A percentile compares a stretch with the other conserved stretches of the same genome.
Conservation (phyloP, 306 rosid species). For the Lathyrus tuberosus region DNA sequence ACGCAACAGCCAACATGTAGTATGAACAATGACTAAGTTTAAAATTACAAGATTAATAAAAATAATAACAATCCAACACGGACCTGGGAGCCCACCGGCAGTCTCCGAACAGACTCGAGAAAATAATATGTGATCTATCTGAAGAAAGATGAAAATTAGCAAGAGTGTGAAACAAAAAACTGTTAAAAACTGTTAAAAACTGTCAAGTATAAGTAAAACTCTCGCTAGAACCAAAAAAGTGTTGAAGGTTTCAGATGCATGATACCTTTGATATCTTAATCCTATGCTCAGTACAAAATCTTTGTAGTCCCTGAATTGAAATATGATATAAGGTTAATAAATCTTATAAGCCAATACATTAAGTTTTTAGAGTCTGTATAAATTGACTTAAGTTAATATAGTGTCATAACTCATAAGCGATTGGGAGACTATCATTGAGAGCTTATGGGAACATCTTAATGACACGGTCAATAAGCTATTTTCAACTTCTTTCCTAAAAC, state of each 20-base stretch:
- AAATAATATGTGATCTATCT: slow-evolving; percentile 93
- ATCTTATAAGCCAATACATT: neutral
- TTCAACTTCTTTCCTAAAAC: no score
- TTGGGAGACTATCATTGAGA: no score
- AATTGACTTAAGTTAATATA: no score
- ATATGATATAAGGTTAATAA: slow-evolving; percentile 13
- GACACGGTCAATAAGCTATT: no score
- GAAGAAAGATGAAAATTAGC: slow-evolving; percentile 38
- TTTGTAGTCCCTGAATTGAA: slow-evolving; percentile 70
- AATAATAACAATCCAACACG: no score
- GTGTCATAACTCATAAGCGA: no score
- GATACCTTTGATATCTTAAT: slow-evolving; percentile 79
- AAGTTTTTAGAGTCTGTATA: neutral
- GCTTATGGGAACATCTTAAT: no score
- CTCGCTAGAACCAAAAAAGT: slow-evolving; percentile 8
- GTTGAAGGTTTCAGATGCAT: slow-evolving; percentile 4
- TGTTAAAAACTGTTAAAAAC: slow-evolving; percentile 9
- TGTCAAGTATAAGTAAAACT: slow-evolving; percentile 15
- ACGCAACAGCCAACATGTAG: no score
- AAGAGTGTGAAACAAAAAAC: slow-evolving; percentile 13
- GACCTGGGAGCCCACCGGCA: slow-evolving; percentile 88
- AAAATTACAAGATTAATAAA: no score
- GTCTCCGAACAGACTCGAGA: slow-evolving; percentile 96
- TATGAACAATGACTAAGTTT: no score
- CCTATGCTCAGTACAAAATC: slow-evolving; percentile 88